Evolutionary conservation across 306 rosid genomes (phyloP).

Genomic region (Amphicarpaea edgeworthii): DNA sequence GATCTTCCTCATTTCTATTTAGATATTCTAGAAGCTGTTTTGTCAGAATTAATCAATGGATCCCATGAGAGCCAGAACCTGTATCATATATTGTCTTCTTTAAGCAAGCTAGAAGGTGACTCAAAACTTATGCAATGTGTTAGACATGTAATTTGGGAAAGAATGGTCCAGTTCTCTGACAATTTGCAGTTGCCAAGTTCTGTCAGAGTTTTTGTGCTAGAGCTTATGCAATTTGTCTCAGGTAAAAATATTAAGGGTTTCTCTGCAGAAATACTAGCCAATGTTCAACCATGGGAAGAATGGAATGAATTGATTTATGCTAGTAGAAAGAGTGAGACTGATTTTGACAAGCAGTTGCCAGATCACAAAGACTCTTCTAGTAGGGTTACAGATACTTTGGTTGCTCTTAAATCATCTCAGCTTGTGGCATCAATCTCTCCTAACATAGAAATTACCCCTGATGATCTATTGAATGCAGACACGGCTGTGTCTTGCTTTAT

Average conservation of each 20-base stretch:
- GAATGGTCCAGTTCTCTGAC: slow-evolving; percentile 89
- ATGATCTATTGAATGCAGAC: slow-evolving; percentile 68
- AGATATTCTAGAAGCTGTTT: slow-evolving; percentile 70
- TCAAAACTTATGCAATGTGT: slow-evolving; percentile 73
- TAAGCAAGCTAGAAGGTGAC: slow-evolving; percentile 89
- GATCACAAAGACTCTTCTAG: slow-evolving; percentile 72
- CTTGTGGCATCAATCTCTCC: slow-evolving; percentile 79
- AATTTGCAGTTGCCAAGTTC: slow-evolving; percentile 85
- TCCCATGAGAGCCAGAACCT: slow-evolving; percentile 74
- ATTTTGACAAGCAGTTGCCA: slow-evolving; percentile 53
- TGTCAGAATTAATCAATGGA: slow-evolving; percentile 70
- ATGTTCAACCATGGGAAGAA: slow-evolving; percentile 86
- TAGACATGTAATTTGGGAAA: slow-evolving; percentile 82
- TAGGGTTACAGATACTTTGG: slow-evolving; percentile 87
- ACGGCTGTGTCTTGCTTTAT: slow-evolving; percentile 84
- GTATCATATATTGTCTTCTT: slow-evolving; percentile 74
- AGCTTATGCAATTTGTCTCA: slow-evolving; percentile 92
- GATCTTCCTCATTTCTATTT: slow-evolving; percentile 80
- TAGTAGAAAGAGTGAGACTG: slow-evolving; percentile 56
- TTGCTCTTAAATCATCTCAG: slow-evolving; percentile 93
- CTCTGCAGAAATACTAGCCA: slow-evolving; percentile 70
- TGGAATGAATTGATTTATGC: slow-evolving; percentile 75
- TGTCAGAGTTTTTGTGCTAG: slow-evolving; percentile 78
- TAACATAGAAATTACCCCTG: slow-evolving; percentile 72
- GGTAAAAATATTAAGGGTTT: slow-evolving; percentile 79